Percentiles rank a stretch among this genome's conserved stretches.
phyloP scores from a whole-genome alignment of 1,284 basidiomycete species.

The Omphalotus olearius region DNA sequence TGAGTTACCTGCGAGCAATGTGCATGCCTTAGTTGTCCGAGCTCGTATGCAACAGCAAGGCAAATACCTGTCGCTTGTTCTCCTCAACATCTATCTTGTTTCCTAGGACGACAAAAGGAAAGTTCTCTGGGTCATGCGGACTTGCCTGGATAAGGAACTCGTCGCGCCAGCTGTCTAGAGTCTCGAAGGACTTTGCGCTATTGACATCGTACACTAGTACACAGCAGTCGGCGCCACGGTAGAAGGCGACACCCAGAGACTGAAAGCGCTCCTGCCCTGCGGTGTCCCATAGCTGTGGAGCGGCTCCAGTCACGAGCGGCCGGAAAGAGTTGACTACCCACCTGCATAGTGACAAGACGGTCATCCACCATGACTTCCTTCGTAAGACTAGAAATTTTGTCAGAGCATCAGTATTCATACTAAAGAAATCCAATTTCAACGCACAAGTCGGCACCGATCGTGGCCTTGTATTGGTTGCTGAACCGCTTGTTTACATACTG shows the following conservation, averaged over 20 bases:
- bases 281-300: conserved; percentile 90
- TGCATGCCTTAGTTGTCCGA: conserved; percentile 6
- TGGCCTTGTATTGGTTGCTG: conserved; percentile 99
- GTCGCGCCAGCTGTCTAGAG: conserved; percentile 95
- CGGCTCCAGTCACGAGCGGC: conserved; percentile 1
- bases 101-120: conserved; percentile 97
- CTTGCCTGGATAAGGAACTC: conserved; percentile 98
- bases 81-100: conserved; percentile 99
- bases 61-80: conserved; percentile 89
- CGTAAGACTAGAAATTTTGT: conserved; percentile 64
- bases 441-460: conserved; percentile 89
- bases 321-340: conserved; percentile 28
- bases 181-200: conserved; percentile 97
- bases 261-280: conserved; percentile 99
- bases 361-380: conserved; percentile 99
- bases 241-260: conserved; percentile 97
- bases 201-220: conserved; percentile 99
- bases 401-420: conserved; percentile 12
- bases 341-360: conserved; percentile 98
- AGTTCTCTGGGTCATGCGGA: conserved; percentile 98
- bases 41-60: neutral
- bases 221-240: conserved; percentile 98
- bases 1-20: conserved; percentile 76
- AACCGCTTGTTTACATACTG: conserved; percentile 99
- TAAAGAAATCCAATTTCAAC: conserved; percentile 26